A percentile compares a stretch with the other conserved stretches of the same genome.
Conservation (phyloP, 2,329 filamentous ascomycete genomes). For the Aspergillus phoenicis region DNA sequence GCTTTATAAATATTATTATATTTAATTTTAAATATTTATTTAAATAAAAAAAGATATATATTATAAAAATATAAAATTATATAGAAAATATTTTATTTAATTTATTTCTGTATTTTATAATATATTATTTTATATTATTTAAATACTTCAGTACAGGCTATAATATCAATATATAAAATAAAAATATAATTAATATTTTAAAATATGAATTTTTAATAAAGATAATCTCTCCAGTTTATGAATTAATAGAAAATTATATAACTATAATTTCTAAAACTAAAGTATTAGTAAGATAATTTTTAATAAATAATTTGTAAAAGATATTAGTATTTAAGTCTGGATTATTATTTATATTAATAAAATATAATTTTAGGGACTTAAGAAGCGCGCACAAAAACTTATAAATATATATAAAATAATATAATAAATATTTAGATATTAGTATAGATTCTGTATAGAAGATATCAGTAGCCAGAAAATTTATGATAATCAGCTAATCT, state of each 20-base stretch:
- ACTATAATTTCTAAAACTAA: neutral
- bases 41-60: conserved; percentile 1
- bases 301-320: neutral
- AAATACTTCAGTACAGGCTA: neutral
- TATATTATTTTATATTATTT: neutral
- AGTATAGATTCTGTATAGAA: neutral
- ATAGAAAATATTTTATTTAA: neutral
- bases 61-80: conserved; percentile 9
- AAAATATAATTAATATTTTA: neutral
- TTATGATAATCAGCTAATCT: too few species aligned
- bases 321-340: neutral
- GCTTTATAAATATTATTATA: neutral
- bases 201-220: neutral
- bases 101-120: neutral
- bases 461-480: too few species aligned
- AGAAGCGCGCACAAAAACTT: neutral
- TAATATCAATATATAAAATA: neutral
- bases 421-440: neutral
- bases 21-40: neutral
- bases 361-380: neutral
- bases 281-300: neutral
- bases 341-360: neutral
- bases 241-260: neutral
- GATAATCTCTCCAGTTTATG: neutral
- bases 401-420: neutral